These are phyloP conservation scores for Carpinus viminea DNA, from an alignment of 306 rosid species.

Conservation along the genomic window DNA sequence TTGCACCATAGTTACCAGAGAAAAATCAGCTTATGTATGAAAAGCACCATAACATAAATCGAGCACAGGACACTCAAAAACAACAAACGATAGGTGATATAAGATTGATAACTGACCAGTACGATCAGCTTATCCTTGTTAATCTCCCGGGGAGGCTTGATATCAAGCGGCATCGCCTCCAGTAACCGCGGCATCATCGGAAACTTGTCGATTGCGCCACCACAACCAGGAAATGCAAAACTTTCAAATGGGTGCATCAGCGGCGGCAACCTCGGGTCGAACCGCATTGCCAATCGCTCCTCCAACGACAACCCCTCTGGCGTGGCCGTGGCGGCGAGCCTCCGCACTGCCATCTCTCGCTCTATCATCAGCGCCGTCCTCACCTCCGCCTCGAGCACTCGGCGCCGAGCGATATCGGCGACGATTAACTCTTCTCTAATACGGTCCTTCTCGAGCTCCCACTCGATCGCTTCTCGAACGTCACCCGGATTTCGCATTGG, in stretches of 20 bases:
- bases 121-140: conserved; percentile 37
- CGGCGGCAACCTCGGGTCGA: conserved; percentile 6
- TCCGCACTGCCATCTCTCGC: conserved; percentile 32
- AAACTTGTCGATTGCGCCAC: neutral
- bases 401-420: conserved; percentile 35
- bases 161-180: conserved; percentile 3
- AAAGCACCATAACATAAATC: conserved; percentile 1
- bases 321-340: neutral
- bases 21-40: neutral
- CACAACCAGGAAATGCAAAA: neutral
- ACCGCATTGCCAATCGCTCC: conserved; percentile 15
- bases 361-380: conserved; percentile 49
- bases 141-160: neutral
- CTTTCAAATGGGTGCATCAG: conserved; percentile 6
- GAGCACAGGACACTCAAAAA: neutral
- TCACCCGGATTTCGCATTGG: conserved; percentile 1
- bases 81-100: neutral
- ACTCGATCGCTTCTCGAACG: conserved; percentile 21
- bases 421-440: conserved; percentile 48
- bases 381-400: conserved; percentile 53
- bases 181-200: neutral
- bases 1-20: neutral
- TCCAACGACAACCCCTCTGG: neutral
- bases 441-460: conserved; percentile 47
- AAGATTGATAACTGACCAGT: conserved; percentile 41